These are phyloP conservation scores for Paraphaeosphaeria minitans DNA, from an alignment of 2,329 filamentous ascomycete genomes.

Conservation along the genomic window DNA sequence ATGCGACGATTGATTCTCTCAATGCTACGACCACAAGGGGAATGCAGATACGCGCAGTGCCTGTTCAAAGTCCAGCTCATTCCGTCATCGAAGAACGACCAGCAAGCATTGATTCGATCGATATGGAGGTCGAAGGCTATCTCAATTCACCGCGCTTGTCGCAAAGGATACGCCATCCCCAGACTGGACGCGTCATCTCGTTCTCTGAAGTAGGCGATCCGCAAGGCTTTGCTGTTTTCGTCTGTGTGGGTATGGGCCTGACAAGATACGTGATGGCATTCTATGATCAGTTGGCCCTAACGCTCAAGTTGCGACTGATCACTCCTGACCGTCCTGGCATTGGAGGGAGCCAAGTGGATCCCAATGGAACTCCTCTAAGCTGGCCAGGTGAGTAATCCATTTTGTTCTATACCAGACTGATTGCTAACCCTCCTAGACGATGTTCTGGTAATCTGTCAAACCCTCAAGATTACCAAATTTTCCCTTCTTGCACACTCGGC, in stretches of 20 bases:
- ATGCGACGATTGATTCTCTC: slow-evolving; percentile 33
- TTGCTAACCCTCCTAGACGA: slow-evolving; percentile 61
- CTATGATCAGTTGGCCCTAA: slow-evolving; percentile 92
- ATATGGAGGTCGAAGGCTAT: slow-evolving; percentile 85
- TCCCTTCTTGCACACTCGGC: slow-evolving; percentile 95
- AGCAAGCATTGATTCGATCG: slow-evolving; percentile 81
- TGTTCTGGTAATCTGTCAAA: slow-evolving; percentile 90
- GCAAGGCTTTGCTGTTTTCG: slow-evolving; percentile 88
- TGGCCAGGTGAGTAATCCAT: slow-evolving; percentile 76
- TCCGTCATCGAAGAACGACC: slow-evolving; percentile 72
- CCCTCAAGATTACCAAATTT: slow-evolving; percentile 91
- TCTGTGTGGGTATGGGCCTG: slow-evolving; percentile 96
- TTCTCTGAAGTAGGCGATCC: slow-evolving; percentile 97
- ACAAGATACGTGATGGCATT: slow-evolving; percentile 96
- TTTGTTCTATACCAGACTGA: slow-evolving; percentile 46
- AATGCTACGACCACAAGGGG: slow-evolving; percentile 26
- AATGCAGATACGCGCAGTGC: slow-evolving; percentile 10
- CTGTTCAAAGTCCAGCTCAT: slow-evolving; percentile 45
- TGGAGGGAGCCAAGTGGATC: slow-evolving; percentile 85
- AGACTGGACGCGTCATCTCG: slow-evolving; percentile 85
- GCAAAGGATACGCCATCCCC: slow-evolving; percentile 84
- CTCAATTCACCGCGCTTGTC: slow-evolving; percentile 81
- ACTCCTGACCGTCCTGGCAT: slow-evolving; percentile 94
- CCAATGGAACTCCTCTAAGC: slow-evolving; percentile 83
- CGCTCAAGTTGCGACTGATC: slow-evolving; percentile 85